Conservation (phyloP, 208 protist genomes). For the Trypanosoma platydactyli region DNA sequence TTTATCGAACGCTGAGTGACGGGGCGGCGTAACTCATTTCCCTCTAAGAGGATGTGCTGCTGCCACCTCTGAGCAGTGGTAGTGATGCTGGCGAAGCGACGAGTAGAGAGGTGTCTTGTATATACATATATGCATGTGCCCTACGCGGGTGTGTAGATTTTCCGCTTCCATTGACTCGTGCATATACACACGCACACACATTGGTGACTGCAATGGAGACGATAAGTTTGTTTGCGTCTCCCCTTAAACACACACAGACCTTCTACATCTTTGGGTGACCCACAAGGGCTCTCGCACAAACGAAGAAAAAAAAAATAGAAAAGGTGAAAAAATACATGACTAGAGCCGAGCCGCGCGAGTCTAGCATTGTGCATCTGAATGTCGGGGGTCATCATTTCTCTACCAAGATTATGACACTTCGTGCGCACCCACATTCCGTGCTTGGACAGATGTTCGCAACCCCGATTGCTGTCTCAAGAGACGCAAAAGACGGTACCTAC, state of each 20-base stretch:
- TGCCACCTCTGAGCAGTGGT: neutral
- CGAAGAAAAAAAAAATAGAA: neutral
- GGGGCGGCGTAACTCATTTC: neutral
- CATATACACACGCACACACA: no score
- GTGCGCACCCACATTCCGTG: constrained; percentile 21
- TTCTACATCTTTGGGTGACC: no score
- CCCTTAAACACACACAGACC: no score
- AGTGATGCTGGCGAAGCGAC: neutral
- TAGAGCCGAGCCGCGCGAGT: neutral
- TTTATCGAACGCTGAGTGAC: constrained; percentile 21
- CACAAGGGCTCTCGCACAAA: no score
- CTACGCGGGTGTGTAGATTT: no score
- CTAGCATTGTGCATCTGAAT: constrained; percentile 27
- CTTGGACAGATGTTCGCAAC: constrained; percentile 29
- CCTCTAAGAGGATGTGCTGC: neutral
- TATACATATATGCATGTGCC: no score
- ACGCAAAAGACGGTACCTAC: constrained; percentile 14
- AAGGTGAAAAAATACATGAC: neutral
- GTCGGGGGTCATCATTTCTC: constrained; percentile 26
- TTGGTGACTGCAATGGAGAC: no score
- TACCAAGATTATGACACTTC: constrained; percentile 16
- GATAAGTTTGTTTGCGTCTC: no score
- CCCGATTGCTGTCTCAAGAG: constrained; percentile 22
- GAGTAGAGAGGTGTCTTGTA: no score
- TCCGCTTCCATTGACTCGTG: no score